These are phyloP conservation scores for Globisporangium camurandrum DNA, from an alignment of 352 stramenopile genomes.

Conservation along the genomic window DNA sequence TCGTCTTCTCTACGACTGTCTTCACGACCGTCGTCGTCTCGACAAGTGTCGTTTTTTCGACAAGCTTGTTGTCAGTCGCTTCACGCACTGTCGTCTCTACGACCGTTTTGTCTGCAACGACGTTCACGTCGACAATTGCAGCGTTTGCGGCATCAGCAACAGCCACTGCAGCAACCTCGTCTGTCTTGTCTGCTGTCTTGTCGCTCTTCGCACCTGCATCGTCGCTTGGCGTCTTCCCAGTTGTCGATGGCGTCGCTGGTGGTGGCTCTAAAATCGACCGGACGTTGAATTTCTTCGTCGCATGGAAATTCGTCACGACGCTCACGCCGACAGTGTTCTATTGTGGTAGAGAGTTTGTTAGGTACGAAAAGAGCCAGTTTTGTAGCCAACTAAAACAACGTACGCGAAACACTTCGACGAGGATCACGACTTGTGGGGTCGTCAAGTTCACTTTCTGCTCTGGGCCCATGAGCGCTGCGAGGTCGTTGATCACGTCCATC, in stretches of 20 bases:
- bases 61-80: no score
- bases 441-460: constrained; percentile 78
- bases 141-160: constrained; percentile 6
- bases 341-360: not conserved
- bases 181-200: constrained; percentile 7
- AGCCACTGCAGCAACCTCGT: constrained; percentile 5
- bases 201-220: not conserved
- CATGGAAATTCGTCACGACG: constrained; percentile 66
- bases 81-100: no score
- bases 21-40: no score
- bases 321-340: constrained; percentile 66
- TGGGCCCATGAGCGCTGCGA: constrained; percentile 41
- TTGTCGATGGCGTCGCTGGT: constrained; percentile 12
- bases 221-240: constrained; percentile 4
- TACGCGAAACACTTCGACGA: constrained; percentile 70
- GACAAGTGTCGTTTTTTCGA: no score
- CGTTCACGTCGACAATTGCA: no score
- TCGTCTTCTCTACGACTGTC: no score
- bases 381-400: not conserved
- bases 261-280: constrained; percentile 63
- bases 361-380: not conserved
- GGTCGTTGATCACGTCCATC: constrained; percentile 66
- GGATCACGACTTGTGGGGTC: constrained; percentile 43
- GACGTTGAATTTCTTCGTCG: constrained; percentile 74
- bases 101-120: no score